Evolutionary conservation across 805 yeast genomes (phyloP).

Genomic region (Candida nonsorbophila): DNA sequence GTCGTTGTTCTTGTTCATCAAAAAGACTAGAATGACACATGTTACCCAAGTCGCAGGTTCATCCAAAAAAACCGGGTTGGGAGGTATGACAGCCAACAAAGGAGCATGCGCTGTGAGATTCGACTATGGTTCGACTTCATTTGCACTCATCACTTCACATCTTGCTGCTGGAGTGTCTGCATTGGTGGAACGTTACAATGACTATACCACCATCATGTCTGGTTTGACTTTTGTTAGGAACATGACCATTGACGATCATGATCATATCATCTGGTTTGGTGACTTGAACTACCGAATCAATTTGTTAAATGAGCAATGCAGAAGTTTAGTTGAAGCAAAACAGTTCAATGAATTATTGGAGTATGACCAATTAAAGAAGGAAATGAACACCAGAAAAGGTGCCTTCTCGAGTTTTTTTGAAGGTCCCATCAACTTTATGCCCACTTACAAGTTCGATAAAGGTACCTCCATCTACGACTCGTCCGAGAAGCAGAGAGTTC

Average conservation of each 20-base stretch:
- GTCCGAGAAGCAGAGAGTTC: slow-evolving; percentile 87
- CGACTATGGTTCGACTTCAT: slow-evolving; percentile 70
- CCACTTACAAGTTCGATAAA: slow-evolving; percentile 90
- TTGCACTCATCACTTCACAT: slow-evolving; percentile 86
- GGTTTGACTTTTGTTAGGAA: slow-evolving; percentile 81
- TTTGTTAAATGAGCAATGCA: slow-evolving; percentile 68
- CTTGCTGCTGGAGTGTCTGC: slow-evolving; percentile 89
- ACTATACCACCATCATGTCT: slow-evolving; percentile 67
- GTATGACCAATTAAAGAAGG: slow-evolving; percentile 73
- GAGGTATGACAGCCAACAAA: slow-evolving; percentile 95
- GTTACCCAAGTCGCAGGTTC: slow-evolving; percentile 90
- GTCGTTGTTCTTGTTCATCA: slow-evolving; percentile 59
- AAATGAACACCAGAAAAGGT: slow-evolving; percentile 51
- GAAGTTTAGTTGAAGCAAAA: slow-evolving; percentile 43
- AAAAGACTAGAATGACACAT: slow-evolving; percentile 19
- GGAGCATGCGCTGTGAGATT: slow-evolving; percentile 95
- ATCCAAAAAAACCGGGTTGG: slow-evolving; percentile 90
- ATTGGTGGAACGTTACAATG: slow-evolving; percentile 78
- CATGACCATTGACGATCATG: slow-evolving; percentile 66
- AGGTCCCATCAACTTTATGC: slow-evolving; percentile 68
- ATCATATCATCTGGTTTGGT: slow-evolving; percentile 88
- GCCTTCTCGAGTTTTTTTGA: slow-evolving; percentile 77
- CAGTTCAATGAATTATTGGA: slow-evolving; percentile 50
- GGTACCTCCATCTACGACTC: slow-evolving; percentile 79
- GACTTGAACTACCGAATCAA: slow-evolving; percentile 84